Evolutionary conservation across 257 asterid genomes (phyloP).

Genomic region (Plantago ovata): DNA sequence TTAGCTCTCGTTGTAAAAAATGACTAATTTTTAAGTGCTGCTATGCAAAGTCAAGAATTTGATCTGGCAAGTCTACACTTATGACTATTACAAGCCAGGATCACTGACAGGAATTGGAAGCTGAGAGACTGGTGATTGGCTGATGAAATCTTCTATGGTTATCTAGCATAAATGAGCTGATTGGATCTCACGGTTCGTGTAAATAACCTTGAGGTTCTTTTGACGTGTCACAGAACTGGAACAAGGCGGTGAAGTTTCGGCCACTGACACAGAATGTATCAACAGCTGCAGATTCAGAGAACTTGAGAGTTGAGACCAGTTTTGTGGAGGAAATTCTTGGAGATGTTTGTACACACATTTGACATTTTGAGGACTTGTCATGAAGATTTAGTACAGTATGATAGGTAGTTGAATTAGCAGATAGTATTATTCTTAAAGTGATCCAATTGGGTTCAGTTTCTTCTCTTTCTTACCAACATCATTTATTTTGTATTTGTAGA

Average conservation of each 20-base stretch:
- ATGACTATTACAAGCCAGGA: not conserved
- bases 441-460: too few relatives aligned
- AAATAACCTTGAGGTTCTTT: not conserved
- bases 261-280: not conserved
- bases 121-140: slow-evolving; percentile 6
- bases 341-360: not conserved
- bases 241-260: slow-evolving; percentile 10
- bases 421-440: not conserved
- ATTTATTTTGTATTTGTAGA: too few relatives aligned
- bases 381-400: not conserved
- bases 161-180: slow-evolving; percentile 3
- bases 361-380: not conserved
- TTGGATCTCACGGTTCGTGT: not conserved
- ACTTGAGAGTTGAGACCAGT: too few relatives aligned
- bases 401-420: not conserved
- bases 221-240: slow-evolving; percentile 1
- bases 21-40: not conserved
- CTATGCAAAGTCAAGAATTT: not conserved
- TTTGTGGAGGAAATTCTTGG: not conserved
- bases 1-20: not conserved
- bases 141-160: not conserved
- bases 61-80: not conserved
- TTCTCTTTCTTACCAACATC: too few relatives aligned
- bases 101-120: not conserved
- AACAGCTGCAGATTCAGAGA: not conserved